phyloP scores from a whole-genome alignment of 176 grass and related monocot species.

The Zoysia japonica region DNA sequence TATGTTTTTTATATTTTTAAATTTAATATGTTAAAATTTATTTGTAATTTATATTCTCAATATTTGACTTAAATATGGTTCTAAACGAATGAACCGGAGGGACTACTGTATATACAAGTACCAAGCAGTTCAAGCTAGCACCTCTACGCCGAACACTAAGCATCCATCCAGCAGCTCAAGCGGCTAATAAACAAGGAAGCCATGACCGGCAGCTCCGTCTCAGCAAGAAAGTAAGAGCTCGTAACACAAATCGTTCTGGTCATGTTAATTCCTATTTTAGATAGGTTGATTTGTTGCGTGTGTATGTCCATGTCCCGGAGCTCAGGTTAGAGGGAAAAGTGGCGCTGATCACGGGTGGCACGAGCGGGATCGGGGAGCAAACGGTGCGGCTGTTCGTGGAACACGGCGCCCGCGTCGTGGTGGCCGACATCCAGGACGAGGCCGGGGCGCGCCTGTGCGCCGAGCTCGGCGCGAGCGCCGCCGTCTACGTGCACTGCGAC shows the following conservation, averaged over 20 bases:
- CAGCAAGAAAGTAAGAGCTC: background rate
- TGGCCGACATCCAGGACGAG: slow-evolving; percentile 48
- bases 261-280: background rate
- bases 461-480: background rate
- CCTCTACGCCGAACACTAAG: background rate
- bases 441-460: slow-evolving; percentile 17
- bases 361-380: slow-evolving; percentile 43
- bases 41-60: too few relatives aligned
- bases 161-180: background rate
- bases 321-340: slow-evolving; percentile 44
- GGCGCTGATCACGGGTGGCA: slow-evolving; percentile 42
- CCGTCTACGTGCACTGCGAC: slow-evolving; percentile 38
- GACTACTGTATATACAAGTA: too few relatives aligned
- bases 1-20: too few relatives aligned
- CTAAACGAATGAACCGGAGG: too few relatives aligned
- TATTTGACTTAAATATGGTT: too few relatives aligned
- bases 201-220: background rate
- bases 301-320: background rate
- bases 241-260: background rate
- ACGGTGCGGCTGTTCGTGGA: slow-evolving; percentile 42
- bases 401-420: slow-evolving; percentile 35
- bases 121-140: too few relatives aligned
- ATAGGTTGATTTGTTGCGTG: background rate
- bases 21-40: too few relatives aligned
- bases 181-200: background rate